Evolutionary conservation across 2,329 filamentous ascomycete species (phyloP), one percentile per base, ranked within the genome.

Genomic region (Helotiales sp.): DNA sequence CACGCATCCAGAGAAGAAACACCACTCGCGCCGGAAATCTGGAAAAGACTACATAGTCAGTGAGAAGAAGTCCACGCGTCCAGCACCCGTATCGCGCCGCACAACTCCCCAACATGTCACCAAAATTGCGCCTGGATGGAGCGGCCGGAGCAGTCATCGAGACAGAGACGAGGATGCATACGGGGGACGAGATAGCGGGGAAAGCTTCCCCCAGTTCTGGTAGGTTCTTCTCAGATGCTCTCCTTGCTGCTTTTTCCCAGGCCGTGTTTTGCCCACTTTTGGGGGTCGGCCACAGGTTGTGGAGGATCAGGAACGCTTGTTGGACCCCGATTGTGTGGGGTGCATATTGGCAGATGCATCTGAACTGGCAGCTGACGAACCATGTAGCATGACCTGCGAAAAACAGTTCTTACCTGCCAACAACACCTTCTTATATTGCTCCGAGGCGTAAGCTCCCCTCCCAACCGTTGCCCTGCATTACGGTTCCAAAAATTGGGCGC

Each of bases 121-220:
- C 17, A 72, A 71, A 65, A 54, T 30, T 50, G 60, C 32, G 68
- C 32, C 32, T 52, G 57, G 34, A 54, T 65, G 57, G 26, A 63
- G 54, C 61, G 17, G 54, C 17, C n/a, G 62, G 50, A 54, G 66
- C 24, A 37, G 55, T 61, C 50, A 59, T 50, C 68, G 71, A n/a
- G 45, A 69, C 30, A 69, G 73, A n/a, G 64, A 71, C 26, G 69
- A 71, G 4, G 65, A 72, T 13, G 73, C 72, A 1, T 67, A 71
- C 8, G 50, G 64, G n/a, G 66, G 67, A 32, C 63, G 73, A 30
- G 75, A 88, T 63, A 86, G 88, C 74, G 81, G 86, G 64, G 87
- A 89, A 74, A 87, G 84, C 77, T 89, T 90, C 70, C 87, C 87
- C 24, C 87, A 89, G 75, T 89, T 83, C 75, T 90, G 87, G 87